Conservation (phyloP, 2,329 filamentous ascomycete genomes). For the Thermoascus crustaceus region DNA sequence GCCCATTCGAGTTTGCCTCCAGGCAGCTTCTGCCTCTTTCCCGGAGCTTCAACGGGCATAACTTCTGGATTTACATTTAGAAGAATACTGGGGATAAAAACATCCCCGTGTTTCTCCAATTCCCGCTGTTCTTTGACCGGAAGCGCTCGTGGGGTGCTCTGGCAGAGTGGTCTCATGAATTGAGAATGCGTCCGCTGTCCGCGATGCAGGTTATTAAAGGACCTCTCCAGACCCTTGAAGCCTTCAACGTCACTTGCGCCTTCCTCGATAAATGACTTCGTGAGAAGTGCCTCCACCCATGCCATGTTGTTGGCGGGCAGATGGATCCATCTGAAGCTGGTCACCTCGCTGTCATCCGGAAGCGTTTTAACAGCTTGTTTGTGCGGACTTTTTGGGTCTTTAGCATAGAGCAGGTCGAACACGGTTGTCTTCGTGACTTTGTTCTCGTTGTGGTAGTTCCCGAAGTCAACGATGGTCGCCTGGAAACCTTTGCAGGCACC, state of each 20-base stretch:
- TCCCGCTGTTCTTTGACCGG: slow-evolving; percentile 26
- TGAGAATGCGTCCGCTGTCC: slow-evolving; percentile 51
- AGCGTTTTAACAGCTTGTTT: slow-evolving; percentile 42
- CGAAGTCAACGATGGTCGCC: slow-evolving; percentile 48
- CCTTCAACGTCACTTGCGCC: slow-evolving; percentile 54
- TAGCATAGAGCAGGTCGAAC: slow-evolving; percentile 46
- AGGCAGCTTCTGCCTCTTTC: slow-evolving; percentile 22
- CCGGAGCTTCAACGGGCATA: slow-evolving; percentile 6
- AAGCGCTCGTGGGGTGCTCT: slow-evolving; percentile 37
- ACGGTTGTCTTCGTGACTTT: slow-evolving; percentile 43
- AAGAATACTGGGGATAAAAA: slow-evolving; percentile 5
- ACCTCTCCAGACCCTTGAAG: slow-evolving; percentile 55
- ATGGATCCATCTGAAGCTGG: slow-evolving; percentile 47
- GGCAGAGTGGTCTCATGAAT: slow-evolving; percentile 54
- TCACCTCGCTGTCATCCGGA: slow-evolving; percentile 39
- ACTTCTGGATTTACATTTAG: slow-evolving; percentile 12
- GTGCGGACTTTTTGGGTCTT: slow-evolving; percentile 36
- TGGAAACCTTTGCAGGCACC: slow-evolving; percentile 43
- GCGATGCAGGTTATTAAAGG: slow-evolving; percentile 54
- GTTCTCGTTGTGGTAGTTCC: slow-evolving; percentile 35
- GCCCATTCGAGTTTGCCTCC: slow-evolving; percentile 18
- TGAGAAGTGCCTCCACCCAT: slow-evolving; percentile 57
- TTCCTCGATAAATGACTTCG: slow-evolving; percentile 57
- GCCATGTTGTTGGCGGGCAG: slow-evolving; percentile 47
- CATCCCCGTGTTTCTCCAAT: slow-evolving; percentile 11